Conservation (phyloP, 1,139 yeast genomes). For the Sugiyamaella sp. region DNA sequence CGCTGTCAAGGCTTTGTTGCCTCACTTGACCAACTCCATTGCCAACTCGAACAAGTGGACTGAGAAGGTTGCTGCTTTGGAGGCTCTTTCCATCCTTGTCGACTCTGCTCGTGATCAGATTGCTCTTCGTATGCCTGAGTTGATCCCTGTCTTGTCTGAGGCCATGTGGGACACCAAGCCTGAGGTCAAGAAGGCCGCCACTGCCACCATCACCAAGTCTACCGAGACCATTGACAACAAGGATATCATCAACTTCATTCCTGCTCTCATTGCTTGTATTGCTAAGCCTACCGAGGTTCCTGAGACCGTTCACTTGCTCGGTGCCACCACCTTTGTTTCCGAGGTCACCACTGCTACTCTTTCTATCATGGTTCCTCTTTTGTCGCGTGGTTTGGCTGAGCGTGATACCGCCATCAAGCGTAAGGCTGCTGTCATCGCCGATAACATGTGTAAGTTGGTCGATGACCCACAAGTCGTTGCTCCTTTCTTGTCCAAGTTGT, state of each 20-base stretch:
- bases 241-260: conserved; percentile 99
- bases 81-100: conserved; percentile 82
- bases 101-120: conserved; percentile 94
- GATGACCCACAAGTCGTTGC: conserved; percentile 99
- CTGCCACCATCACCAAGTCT: conserved; percentile 91
- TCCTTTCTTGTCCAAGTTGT: conserved; percentile 93
- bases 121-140: conserved; percentile 99
- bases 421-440: conserved; percentile 98
- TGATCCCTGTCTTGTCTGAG: conserved; percentile 97
- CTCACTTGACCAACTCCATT: conserved; percentile 72
- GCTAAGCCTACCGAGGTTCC: conserved; percentile 97
- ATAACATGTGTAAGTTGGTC: conserved; percentile 99
- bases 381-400: conserved; percentile 99
- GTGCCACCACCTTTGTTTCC: conserved; percentile 99
- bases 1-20: conserved; percentile 88
- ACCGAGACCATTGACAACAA: conserved; percentile 98
- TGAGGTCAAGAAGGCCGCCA: conserved; percentile 96
- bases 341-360: conserved; percentile 99
- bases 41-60: conserved; percentile 91
- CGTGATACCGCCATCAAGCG: conserved; percentile 99
- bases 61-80: conserved; percentile 91
- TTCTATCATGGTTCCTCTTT: conserved; percentile 98
- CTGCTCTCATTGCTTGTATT: conserved; percentile 94
- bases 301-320: conserved; percentile 97
- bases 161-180: conserved; percentile 99